Base-by-base conservation (phyloP, 2,329 filamentous ascomycete genomes). In the Aureobasidium sp. region DNA sequence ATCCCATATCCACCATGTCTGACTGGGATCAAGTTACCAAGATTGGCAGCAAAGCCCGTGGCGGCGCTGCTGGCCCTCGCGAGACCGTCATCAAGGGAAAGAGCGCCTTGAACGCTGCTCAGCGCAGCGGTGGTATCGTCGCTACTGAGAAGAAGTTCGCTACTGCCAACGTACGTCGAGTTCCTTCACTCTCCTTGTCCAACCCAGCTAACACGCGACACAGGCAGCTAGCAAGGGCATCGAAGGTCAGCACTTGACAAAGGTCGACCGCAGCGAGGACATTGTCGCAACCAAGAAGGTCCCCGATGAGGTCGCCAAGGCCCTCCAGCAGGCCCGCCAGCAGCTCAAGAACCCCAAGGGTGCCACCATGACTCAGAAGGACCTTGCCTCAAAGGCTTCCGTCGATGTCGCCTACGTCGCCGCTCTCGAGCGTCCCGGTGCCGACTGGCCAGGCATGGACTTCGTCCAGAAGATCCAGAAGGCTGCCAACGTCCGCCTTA, bases 261-360 rank as follows among this genome's bases (percentile, higher is more conserved):
- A 97, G 82, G 92, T 99, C 76, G 94, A 97, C 82, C 92, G 93
- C 69, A 87, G 86, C 74, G 92, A 97, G 81, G 94, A 97, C 75
- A 96, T 97, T 78, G 88, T 97, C 78, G 96, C 96, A 81, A 92
- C 91, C 72, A 96, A 96, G 80, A 95, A 91, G 50, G 82, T 97
- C 63, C 91, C 91, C 73, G 82, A 83, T 71, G 81, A 84, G 62
- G 90, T 97, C 66, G 91, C 89, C 70, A 85, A 90, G 67, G 89
- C 88, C 67, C 97, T 97, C 78, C 83, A 86, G 71, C 83, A 87
- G 71, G 85, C 89, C 61, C 89, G 94, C 66, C 86, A 86, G 73
- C 85, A 88, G 73, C 87, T 90, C 74, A 89, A 89, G 77, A 91
- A 92, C 77, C 94, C 96, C 67, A 81, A 81, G 71, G 79, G 79